A percentile compares a stretch with the other conserved stretches of the same genome.
Evolutionary conservation across 1,139 yeast genomes (phyloP).

Genomic region (Geotrichum aggregatum): DNA sequence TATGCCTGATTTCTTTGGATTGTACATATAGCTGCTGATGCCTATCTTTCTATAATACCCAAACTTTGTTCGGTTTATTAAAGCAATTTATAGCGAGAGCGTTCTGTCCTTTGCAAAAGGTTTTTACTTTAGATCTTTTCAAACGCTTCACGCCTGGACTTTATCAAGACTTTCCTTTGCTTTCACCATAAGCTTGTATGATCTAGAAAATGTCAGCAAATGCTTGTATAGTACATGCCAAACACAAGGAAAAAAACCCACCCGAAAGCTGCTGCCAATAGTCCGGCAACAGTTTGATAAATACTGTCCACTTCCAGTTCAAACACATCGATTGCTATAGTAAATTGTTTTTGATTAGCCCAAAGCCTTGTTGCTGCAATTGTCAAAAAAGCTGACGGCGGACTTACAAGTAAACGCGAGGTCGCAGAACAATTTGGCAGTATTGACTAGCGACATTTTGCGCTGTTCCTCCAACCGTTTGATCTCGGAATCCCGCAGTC

Average conservation of each 20-base stretch:
- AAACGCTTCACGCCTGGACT: too few relatives aligned
- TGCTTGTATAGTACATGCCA: too few relatives aligned
- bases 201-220: neutral
- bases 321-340: constrained; percentile 10
- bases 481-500: neutral
- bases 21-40: too few relatives aligned
- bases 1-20: too few relatives aligned
- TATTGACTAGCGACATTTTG: constrained; percentile 22
- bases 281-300: constrained; percentile 6
- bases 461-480: neutral
- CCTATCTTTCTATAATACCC: too few relatives aligned
- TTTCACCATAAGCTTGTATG: neutral
- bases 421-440: constrained; percentile 30
- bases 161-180: too few relatives aligned
- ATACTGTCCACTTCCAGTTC: constrained; percentile 6
- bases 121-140: too few relatives aligned
- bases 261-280: constrained; percentile 13
- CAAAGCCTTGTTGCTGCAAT: too few relatives aligned
- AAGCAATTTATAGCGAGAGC: too few relatives aligned
- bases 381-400: neutral
- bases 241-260: neutral
- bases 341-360: neutral
- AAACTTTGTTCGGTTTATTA: too few relatives aligned
- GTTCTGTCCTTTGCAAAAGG: too few relatives aligned
- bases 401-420: constrained; percentile 29